Conservation (phyloP, 257 asterid genomes). For the Solanum arcanum region DNA sequence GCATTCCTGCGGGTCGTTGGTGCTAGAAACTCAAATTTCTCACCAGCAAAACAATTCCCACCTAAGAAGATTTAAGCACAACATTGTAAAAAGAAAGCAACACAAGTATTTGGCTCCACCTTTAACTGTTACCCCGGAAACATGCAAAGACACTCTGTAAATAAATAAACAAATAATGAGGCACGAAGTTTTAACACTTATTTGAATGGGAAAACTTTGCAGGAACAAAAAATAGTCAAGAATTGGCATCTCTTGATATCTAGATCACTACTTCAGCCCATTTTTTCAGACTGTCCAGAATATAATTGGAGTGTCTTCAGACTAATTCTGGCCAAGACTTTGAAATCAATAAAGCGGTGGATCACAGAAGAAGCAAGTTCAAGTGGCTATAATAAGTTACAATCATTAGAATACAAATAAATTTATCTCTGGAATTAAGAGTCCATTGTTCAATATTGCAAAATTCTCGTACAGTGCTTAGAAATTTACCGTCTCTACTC, state of each 20-base stretch:
- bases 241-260: not conserved
- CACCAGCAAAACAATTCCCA: constrained; percentile 17
- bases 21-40: constrained; percentile 70
- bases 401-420: not conserved
- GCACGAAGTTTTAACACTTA: not conserved
- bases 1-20: constrained; percentile 89
- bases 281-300: not conserved
- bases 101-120: not conserved
- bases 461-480: not conserved
- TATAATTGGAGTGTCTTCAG: not conserved
- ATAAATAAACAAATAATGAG: not conserved
- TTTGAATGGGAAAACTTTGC: not conserved
- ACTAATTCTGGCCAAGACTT: not conserved
- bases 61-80: constrained; percentile 33
- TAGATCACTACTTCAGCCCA: not conserved
- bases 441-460: not conserved
- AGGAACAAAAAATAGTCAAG: not conserved
- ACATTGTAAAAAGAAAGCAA: not conserved
- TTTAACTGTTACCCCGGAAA: not conserved
- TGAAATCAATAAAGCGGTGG: not conserved
- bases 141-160: not conserved
- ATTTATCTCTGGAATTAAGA: not conserved
- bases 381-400: not conserved
- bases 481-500: not conserved
- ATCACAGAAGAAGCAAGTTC: not conserved